A percentile compares a stretch with the other conserved stretches of the same genome.
These are phyloP conservation scores for Wallacemonas sp. DNA, from an alignment of 208 protist genomes.

Conservation along the genomic window DNA sequence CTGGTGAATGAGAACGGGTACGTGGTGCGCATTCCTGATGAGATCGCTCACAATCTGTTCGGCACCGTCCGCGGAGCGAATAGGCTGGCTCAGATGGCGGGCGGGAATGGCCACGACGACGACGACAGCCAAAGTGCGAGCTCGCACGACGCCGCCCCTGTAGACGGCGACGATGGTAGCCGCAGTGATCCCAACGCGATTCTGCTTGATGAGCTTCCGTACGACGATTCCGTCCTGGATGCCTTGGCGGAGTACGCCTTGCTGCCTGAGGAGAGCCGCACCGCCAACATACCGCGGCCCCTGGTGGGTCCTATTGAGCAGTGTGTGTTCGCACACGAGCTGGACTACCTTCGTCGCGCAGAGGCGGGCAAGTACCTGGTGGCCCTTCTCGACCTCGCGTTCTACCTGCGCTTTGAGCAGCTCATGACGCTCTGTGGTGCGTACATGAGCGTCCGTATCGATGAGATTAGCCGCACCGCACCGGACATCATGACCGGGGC, in stretches of 20 bases:
- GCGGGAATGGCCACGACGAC: conserved; percentile 10
- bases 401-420: conserved; percentile 43
- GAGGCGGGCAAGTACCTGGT: conserved; percentile 42
- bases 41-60: conserved; percentile 29
- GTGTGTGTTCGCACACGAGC: conserved; percentile 34
- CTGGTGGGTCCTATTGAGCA: conserved; percentile 29
- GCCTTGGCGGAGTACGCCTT: conserved; percentile 33
- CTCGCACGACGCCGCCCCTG: conserved; percentile 22
- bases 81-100: conserved; percentile 26
- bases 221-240: conserved; percentile 35
- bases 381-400: conserved; percentile 48
- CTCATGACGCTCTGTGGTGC: conserved; percentile 53
- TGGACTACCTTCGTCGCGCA: conserved; percentile 39
- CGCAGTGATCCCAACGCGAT: conserved; percentile 16
- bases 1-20: conserved; percentile 24
- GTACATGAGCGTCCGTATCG: conserved; percentile 57
- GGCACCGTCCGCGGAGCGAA: conserved; percentile 30
- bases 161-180: conserved; percentile 16
- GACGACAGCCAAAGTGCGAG: conserved; percentile 16
- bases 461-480: conserved; percentile 52
- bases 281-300: conserved; percentile 45
- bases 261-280: conserved; percentile 26
- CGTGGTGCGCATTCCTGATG: conserved; percentile 33
- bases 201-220: conserved; percentile 42
- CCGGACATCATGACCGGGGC: conserved; percentile 76